A percentile compares a stretch with the other conserved stretches of the same genome.
Conservation (phyloP, 2,329 filamentous ascomycete species). For the Fusarium chlamydosporum region DNA sequence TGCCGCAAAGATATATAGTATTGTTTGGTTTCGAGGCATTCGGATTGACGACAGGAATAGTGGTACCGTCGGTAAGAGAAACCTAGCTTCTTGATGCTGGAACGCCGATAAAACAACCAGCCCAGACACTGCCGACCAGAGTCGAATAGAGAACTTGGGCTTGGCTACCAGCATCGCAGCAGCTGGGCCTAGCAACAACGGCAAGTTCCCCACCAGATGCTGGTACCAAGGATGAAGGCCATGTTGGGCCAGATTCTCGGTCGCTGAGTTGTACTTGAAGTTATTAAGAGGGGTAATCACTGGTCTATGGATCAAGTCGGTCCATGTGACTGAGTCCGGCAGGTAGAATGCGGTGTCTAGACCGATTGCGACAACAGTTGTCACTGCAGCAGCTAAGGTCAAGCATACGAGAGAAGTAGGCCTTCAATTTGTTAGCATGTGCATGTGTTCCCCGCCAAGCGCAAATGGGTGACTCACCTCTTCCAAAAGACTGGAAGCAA, state of each 20-base stretch:
- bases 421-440: slow-evolving; percentile 56
- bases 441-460: slow-evolving; percentile 26
- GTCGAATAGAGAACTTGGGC: slow-evolving; percentile 70
- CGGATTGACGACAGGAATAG: slow-evolving; percentile 81
- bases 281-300: slow-evolving; percentile 85
- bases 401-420: slow-evolving; percentile 74
- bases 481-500: slow-evolving; percentile 87
- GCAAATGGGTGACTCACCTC: slow-evolving; percentile 69
- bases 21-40: slow-evolving; percentile 69
- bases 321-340: slow-evolving; percentile 72
- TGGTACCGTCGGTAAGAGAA: slow-evolving; percentile 81
- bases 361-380: slow-evolving; percentile 79
- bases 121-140: slow-evolving; percentile 82
- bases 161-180: slow-evolving; percentile 71
- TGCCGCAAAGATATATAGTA: slow-evolving; percentile 68
- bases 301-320: slow-evolving; percentile 73
- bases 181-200: slow-evolving; percentile 79
- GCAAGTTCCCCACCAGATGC: slow-evolving; percentile 77
- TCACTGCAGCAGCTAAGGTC: slow-evolving; percentile 74
- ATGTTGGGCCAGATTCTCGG: slow-evolving; percentile 79
- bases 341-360: slow-evolving; percentile 90
- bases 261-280: slow-evolving; percentile 78
- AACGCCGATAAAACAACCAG: slow-evolving; percentile 79
- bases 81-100: slow-evolving; percentile 84
- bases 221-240: slow-evolving; percentile 85